Percentiles rank a stretch among this genome's conserved stretches.
Conservation (phyloP, 495 filamentous ascomycete genomes). For the Xylaria castorea region DNA sequence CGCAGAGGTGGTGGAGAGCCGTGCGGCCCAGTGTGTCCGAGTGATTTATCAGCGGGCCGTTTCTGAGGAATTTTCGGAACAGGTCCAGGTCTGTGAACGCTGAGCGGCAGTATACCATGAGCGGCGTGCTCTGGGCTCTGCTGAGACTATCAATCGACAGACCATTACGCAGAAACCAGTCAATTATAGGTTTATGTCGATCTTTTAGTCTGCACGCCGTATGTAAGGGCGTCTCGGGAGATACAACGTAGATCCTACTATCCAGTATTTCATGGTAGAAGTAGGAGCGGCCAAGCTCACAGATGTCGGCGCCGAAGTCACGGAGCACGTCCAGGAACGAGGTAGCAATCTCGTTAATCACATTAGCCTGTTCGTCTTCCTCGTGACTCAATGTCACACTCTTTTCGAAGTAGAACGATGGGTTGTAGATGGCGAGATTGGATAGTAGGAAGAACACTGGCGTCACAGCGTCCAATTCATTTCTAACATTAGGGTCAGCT, state of each 20-base stretch:
- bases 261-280: neutral
- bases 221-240: slow-evolving; percentile 1
- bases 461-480: neutral
- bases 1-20: slow-evolving; percentile 13
- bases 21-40: neutral
- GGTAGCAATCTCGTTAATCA: neutral
- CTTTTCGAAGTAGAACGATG: neutral
- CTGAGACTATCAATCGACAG: neutral
- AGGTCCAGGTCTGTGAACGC: neutral
- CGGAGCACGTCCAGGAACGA: slow-evolving; percentile 2
- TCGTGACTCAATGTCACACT: neutral
- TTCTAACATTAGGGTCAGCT: neutral
- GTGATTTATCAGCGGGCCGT: neutral
- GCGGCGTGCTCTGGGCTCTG: neutral
- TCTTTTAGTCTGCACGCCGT: slow-evolving; percentile 8
- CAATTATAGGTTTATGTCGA: neutral
- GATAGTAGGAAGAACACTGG: slow-evolving; percentile 12
- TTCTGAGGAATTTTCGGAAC: slow-evolving; percentile 6
- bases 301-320: neutral
- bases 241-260: too few species aligned
- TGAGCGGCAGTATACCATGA: slow-evolving; percentile 19
- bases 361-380: neutral
- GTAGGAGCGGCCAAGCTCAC: neutral
- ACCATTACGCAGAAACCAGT: slow-evolving; percentile 20
- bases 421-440: neutral